A percentile compares a stretch with the other conserved stretches of the same genome.
These are phyloP conservation scores for Breynia disticha DNA, from an alignment of 441 rosid species.

Conservation along the genomic window DNA sequence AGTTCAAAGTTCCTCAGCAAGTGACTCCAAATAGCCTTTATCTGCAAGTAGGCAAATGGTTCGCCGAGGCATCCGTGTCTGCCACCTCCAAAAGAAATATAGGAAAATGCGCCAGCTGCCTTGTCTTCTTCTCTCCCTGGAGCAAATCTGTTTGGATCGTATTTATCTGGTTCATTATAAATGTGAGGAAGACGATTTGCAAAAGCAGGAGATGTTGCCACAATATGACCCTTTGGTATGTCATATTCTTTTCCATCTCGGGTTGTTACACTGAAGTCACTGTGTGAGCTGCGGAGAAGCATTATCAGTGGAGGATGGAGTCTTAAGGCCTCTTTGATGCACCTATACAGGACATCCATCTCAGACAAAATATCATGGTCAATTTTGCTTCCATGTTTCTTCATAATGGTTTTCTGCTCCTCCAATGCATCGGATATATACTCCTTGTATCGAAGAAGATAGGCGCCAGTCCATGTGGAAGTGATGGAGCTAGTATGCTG, in stretches of 20 bases:
- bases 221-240: slow-evolving; percentile 92
- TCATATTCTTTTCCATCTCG: slow-evolving; percentile 79
- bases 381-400: slow-evolving; percentile 69
- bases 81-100: slow-evolving; percentile 93
- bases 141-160: slow-evolving; percentile 82
- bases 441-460: slow-evolving; percentile 55
- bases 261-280: slow-evolving; percentile 70
- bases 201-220: slow-evolving; percentile 94
- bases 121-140: slow-evolving; percentile 95
- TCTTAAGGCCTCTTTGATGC: slow-evolving; percentile 96
- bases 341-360: slow-evolving; percentile 83
- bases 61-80: slow-evolving; percentile 98
- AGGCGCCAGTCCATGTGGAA: slow-evolving; percentile 96
- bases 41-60: slow-evolving; percentile 97
- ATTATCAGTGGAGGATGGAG: slow-evolving; percentile 95
- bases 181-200: slow-evolving; percentile 87
- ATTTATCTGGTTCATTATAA: slow-evolving; percentile 69
- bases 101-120: slow-evolving; percentile 75
- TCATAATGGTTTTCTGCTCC: slow-evolving; percentile 70
- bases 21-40: slow-evolving; percentile 99
- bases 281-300: slow-evolving; percentile 83
- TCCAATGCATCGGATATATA: slow-evolving; percentile 53
- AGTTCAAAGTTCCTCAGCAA: slow-evolving; percentile 85
- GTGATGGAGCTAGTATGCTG: slow-evolving; percentile 99
- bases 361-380: slow-evolving; percentile 88